Conservation (phyloP, 495 filamentous ascomycete genomes). For the Xylaria acuta region DNA sequence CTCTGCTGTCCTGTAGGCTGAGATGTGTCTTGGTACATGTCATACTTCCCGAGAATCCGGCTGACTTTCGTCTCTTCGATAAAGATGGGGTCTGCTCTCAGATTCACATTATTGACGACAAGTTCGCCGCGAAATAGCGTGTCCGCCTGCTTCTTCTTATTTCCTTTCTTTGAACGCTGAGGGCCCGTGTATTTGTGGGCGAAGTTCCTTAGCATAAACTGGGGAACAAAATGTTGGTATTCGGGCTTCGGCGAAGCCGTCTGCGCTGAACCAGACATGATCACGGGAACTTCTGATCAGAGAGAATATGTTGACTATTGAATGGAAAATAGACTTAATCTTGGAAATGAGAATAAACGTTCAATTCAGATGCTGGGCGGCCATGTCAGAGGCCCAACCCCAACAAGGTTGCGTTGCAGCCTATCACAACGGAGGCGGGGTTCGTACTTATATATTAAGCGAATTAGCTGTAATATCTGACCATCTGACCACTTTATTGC, state of each 20-base stretch:
- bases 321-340: neutral
- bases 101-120: conserved; percentile 36
- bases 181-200: conserved; percentile 34
- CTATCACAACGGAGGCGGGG: conserved; percentile 1
- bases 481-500: neutral
- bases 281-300: neutral
- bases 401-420: neutral
- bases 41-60: conserved; percentile 46
- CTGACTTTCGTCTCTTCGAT: conserved; percentile 44
- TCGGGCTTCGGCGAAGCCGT: conserved; percentile 24
- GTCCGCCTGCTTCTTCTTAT: conserved; percentile 33
- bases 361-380: neutral
- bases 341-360: neutral
- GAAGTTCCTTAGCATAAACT: conserved; percentile 55
- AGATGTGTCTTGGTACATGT: conserved; percentile 52
- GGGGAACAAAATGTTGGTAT: conserved; percentile 58
- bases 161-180: conserved; percentile 11
- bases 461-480: neutral
- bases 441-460: neutral
- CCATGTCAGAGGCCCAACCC: neutral
- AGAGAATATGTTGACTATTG: neutral
- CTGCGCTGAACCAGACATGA: neutral
- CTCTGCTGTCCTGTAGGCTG: conserved; percentile 33
- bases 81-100: conserved; percentile 28
- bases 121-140: conserved; percentile 33